Base-by-base conservation (phyloP, 1,284 basidiomycete genomes). In the Trametes polyzona region DNA sequence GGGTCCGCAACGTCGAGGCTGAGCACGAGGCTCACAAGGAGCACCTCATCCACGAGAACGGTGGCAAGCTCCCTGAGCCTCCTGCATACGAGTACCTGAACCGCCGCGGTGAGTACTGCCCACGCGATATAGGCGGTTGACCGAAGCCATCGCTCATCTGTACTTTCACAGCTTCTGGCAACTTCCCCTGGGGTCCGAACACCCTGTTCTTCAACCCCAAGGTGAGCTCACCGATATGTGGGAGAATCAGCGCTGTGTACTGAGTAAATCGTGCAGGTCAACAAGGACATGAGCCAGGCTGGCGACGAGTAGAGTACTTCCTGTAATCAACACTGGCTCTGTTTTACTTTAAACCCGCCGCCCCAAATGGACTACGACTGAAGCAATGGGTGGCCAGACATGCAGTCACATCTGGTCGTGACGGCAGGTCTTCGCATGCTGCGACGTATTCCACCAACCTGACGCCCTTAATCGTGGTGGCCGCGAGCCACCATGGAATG, bases 141-240 rank as follows among this genome's bases (percentile, higher is more conserved):
- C 11, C 16, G 17, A 12, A n/a, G n/a, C 17, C 19, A 10, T 12
- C 19, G 17, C 26, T 40, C 19, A 35, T 27, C 23, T 30, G 16
- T 16, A 6, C 37, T 14, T 17, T 89, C n/a, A n/a, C n/a, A 90
- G 76, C 87, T 4, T 23, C 26, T 26, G 63, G 63, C 17, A 53
- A 89, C 33, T 93, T 82, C 80, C 90, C 92, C 10, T 93, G 92
- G 91, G 92, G 92, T 36, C 73, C 66, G 67, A 92, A 93, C 81
- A 81, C 82, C 21, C 79, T 93, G 14, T 94, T 94, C 82, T 94
- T 83, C 77, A 93, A 92, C 73, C 72, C 84, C 46, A 77, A 84
- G 63, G 91, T 90, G 68, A 33, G 84, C 72, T 23, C 21, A 14
- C 0, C 3, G 3, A 10, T 30, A 12, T 9, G 4, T 3, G 1